phyloP scores from a whole-genome alignment of 1,139 yeast genomes.

The Taphrina betulina region DNA sequence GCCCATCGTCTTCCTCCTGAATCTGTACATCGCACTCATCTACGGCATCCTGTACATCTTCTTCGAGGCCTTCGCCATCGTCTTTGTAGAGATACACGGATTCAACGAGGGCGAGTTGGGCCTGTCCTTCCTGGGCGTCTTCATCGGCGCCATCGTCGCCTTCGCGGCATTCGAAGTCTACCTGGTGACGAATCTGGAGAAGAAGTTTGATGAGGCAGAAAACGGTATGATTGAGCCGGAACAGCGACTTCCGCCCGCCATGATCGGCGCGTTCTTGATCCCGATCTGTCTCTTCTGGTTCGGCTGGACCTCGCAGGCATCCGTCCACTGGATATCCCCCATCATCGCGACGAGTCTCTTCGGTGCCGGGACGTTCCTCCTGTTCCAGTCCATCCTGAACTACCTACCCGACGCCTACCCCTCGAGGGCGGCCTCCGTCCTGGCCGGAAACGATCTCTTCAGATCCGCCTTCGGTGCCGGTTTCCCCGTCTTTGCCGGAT shows the following conservation, averaged over 20 bases:
- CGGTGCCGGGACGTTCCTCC: constrained; percentile 58
- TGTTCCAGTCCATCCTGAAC: constrained; percentile 50
- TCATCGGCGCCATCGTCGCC: constrained; percentile 49
- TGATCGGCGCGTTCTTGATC: constrained; percentile 63
- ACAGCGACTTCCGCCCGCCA: constrained; percentile 72
- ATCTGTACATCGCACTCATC: constrained; percentile 53
- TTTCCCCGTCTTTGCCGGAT: constrained; percentile 61
- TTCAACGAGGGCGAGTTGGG: constrained; percentile 71
- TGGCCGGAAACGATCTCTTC: constrained; percentile 62
- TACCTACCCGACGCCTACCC: constrained; percentile 71
- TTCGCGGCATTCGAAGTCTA: constrained; percentile 18
- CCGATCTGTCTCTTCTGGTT: constrained; percentile 77
- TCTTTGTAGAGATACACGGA: constrained; percentile 67
- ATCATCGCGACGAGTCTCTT: constrained; percentile 71
- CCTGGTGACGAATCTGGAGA: constrained; percentile 13
- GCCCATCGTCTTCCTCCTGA: constrained; percentile 45
- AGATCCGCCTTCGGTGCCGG: constrained; percentile 59
- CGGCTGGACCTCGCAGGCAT: constrained; percentile 67
- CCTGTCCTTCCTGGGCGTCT: constrained; percentile 71
- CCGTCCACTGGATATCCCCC: constrained; percentile 77
- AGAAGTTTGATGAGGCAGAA: constrained; percentile 21
- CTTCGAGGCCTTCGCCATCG: constrained; percentile 69
- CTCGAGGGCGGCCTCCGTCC: constrained; percentile 75
- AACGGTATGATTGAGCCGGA: constrained; percentile 69
- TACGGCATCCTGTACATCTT: constrained; percentile 63